Evolutionary conservation across 352 stramenopile genomes (phyloP), one percentile per base, ranked within the genome.

Genomic region (Pythium biforme): DNA sequence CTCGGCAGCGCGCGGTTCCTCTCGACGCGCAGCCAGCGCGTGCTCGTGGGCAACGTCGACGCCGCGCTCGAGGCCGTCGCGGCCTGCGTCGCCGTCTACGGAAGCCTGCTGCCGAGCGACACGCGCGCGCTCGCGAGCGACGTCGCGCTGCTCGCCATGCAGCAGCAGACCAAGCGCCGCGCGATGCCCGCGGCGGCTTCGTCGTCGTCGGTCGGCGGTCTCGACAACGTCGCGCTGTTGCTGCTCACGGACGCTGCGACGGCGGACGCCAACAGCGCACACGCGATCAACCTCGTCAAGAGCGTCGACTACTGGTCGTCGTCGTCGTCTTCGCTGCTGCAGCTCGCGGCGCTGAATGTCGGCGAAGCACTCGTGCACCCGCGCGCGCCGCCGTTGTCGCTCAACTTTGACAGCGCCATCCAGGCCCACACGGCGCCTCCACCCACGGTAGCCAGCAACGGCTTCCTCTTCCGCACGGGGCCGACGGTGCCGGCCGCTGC

Each of bases 361-460:
- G 75, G 80, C 27, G 86, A 95, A 52, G 77, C 77, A 9, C 64
- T 93, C 48, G 59, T 95, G 46, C 86, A 93, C 37, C 86, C 83
- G 14, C 83, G 86, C 46, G 83, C 73, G 0, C 83, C 82, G 14
- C 83, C 86, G n/a, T 72, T 95, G 33, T 66, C 70, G 46, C 76
- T 93, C 55, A 78, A 74, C 40, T 73, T 89, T 39, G 64, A 81
- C 25, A 60, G 66, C 19, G 62, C 62, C 15, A 60, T 69, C 34
- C 51, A 60, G 6, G 46, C 57, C 22, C 58, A 59, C 53, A 56
- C 62, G 19, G 31, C 67, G 31, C 46, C 64, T 15, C 20, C 55
- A 48, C 15, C 15, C 26, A 14, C 20, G 15, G 9, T 26, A 8
- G 8, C 17, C 39, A n/a, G 61, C 17, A 70, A 29, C 50, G 50